phyloP scores from a whole-genome alignment of 75 land plant species.

The Sequoia sempervirens region DNA sequence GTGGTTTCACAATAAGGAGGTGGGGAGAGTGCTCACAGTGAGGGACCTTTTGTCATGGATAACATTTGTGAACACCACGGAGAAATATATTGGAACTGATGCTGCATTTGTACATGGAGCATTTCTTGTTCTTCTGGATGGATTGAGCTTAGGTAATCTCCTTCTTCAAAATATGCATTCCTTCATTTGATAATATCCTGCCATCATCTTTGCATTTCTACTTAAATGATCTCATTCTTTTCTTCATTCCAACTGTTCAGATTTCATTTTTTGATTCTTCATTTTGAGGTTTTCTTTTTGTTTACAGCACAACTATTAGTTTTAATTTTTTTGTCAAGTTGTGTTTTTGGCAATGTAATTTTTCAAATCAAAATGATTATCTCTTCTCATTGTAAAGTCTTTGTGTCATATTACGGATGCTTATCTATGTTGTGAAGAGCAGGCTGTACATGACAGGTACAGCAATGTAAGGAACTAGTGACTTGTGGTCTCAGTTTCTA shows the following conservation, averaged over 20 bases:
- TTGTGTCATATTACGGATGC: neutral
- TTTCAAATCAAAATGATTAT: neutral
- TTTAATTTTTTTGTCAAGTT: neutral
- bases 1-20: conserved; percentile 80
- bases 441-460: neutral
- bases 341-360: neutral
- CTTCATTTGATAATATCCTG: neutral
- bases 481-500: neutral
- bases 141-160: conserved; percentile 77
- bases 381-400: neutral
- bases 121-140: conserved; percentile 93
- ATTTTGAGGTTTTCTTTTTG: neutral
- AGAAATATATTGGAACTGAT: conserved; percentile 37
- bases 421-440: neutral
- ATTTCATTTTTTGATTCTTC: neutral
- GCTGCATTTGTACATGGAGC: conserved; percentile 85
- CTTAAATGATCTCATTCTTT: too few relatives aligned
- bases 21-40: conserved; percentile 67
- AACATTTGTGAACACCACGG: conserved; percentile 59
- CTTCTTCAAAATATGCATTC: neutral
- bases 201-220: neutral
- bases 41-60: conserved; percentile 95
- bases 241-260: neutral
- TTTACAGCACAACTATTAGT: neutral
- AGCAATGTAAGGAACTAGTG: neutral